phyloP scores from a whole-genome alignment of 2,329 filamentous ascomycete species.

The Periconia sp. region DNA sequence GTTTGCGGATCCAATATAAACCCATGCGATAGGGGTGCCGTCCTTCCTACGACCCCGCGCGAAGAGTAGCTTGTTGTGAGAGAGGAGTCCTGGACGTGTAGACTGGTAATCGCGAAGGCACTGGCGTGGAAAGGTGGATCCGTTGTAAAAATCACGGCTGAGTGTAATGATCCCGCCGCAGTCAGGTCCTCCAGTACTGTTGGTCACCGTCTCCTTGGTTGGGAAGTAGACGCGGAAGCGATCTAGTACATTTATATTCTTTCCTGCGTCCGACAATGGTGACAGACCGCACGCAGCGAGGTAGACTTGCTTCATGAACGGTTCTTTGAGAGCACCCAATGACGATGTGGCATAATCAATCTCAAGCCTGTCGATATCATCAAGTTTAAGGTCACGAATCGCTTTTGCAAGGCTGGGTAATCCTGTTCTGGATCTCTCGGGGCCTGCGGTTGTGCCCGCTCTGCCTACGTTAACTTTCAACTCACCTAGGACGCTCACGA shows the following conservation, averaged over 20 bases:
- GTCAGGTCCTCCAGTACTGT: slow-evolving; percentile 63
- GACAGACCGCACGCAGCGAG: slow-evolving; percentile 54
- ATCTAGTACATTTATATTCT: slow-evolving; percentile 11
- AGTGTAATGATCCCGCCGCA: slow-evolving; percentile 82
- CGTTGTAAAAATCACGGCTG: slow-evolving; percentile 70
- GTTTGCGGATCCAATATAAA: slow-evolving; percentile 89
- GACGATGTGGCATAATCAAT: slow-evolving; percentile 82
- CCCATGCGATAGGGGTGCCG: slow-evolving; percentile 62
- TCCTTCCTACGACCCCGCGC: slow-evolving; percentile 35
- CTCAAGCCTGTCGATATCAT: slow-evolving; percentile 54
- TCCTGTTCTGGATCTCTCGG: slow-evolving; percentile 59
- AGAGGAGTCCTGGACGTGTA: slow-evolving; percentile 69
- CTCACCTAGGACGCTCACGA: background rate
- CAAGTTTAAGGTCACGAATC: slow-evolving; percentile 47
- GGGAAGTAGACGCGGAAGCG: slow-evolving; percentile 38
- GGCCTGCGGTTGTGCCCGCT: slow-evolving; percentile 36
- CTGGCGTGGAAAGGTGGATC: slow-evolving; percentile 67
- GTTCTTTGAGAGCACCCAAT: slow-evolving; percentile 71
- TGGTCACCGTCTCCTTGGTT: slow-evolving; percentile 49
- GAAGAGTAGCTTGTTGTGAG: slow-evolving; percentile 77
- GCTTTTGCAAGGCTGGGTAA: slow-evolving; percentile 72
- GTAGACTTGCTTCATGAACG: slow-evolving; percentile 64
- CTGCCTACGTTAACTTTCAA: slow-evolving; percentile 15
- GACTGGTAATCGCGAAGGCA: slow-evolving; percentile 77
- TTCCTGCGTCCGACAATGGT: slow-evolving; percentile 2